phyloP scores from a whole-genome alignment of 352 stramenopile species.

The Thalassiosira allenii region DNA sequence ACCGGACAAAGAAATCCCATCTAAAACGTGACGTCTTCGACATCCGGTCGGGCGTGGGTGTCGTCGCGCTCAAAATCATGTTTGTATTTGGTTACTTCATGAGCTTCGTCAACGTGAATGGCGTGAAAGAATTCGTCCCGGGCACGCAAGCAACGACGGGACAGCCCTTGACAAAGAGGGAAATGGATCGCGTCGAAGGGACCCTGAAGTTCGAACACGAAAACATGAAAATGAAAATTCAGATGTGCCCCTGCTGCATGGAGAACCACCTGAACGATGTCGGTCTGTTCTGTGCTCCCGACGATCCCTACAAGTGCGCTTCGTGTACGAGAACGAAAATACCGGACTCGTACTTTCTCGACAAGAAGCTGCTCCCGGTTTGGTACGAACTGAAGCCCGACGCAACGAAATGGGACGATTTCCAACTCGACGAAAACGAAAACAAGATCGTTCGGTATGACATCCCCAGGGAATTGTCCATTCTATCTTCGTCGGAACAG shows the following conservation, averaged over 20 bases:
- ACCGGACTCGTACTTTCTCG: too few species aligned
- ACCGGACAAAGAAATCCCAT: neutral
- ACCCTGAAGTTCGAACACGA: neutral
- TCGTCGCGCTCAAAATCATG: too few species aligned
- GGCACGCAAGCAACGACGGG: too few species aligned
- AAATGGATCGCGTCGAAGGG: neutral
- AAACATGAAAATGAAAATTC: neutral
- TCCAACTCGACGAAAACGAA: neutral
- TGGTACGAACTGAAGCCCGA: slow-evolving; percentile 4
- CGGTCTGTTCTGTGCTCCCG: too few species aligned
- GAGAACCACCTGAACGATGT: neutral
- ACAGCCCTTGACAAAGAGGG: neutral
- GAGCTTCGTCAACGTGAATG: too few species aligned
- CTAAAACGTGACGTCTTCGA: too few species aligned
- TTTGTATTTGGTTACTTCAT: too few species aligned
- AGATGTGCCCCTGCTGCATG: neutral
- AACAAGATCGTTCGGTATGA: neutral
- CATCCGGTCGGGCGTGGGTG: too few species aligned
- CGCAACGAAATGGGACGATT: neutral
- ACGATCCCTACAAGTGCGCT: too few species aligned
- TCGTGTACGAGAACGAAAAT: too few species aligned
- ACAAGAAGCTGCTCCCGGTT: neutral
- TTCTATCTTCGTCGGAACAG: neutral
- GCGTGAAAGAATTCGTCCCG: neutral
- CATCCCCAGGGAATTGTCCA: neutral